Base-by-base conservation (phyloP, 805 yeast genomes). In the Schwanniomyces sp. region DNA sequence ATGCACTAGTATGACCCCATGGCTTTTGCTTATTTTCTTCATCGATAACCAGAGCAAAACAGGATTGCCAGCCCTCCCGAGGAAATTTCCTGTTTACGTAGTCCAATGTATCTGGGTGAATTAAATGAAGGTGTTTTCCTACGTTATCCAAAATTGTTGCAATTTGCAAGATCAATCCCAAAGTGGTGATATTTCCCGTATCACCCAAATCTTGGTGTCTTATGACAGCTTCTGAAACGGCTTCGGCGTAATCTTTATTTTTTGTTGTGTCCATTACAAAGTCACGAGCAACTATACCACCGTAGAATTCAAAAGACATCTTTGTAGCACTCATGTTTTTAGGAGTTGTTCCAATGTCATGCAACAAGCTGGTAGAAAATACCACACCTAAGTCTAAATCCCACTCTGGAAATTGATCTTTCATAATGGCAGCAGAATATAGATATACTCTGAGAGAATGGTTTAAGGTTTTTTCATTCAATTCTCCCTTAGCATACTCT, bases 181-280 rank as follows among this genome's bases (percentile, higher is more conserved):
- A 53, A 7, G 66, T 54, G 10, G 72, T 66, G 50, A 66, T 66
- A 45, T 49, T 62, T 7, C 72, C 72, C 2, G 60, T 36, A 7
- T 58, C 61, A 24, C 70, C 72, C 29, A 66, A 53, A 55, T 66
- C 69, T 46, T 66, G 72, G 50, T 66, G 72, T 42, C 72, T 52
- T 17, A 66, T 63, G 24, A 66, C 61, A 7, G 72, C 70, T 52
- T 66, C 72, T 32, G 62, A 47, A 1, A 64, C 70, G 2, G 70
- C 72, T 42, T 66, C 72, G 3, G 72, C 70, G 43, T 53, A 64
- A 36, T 62, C 64, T 32, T 53, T 41, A 45, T 66, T 47, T 12
- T 56, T 56, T 12, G 48, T 40, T 9, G 67, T 52, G n/a, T 55
- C 52, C 42, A 58, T 51, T 1, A 66, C 43, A 44, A 63, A 51